Base-by-base conservation (phyloP, 257 asterid species). In the Scutellaria barbata region DNA sequence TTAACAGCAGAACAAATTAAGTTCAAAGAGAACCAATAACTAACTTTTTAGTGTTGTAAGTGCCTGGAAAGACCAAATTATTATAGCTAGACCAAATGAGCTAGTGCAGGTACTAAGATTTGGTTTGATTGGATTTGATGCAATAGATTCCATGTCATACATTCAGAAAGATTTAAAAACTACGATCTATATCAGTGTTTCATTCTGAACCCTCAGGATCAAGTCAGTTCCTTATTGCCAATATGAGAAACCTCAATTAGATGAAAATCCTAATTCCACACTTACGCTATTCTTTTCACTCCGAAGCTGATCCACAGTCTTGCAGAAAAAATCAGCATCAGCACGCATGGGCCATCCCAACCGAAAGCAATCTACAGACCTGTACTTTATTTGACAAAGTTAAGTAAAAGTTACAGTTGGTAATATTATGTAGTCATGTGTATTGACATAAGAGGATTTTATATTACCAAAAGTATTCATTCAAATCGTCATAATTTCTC, bases 301-400 rank as follows among this genome's bases (percentile, higher is more conserved):
- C 59, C 30, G 84, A 68, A 45, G 73, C 67, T 65, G 79, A 66
- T 80, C 88, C 33, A 71, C 72, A 0, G 92, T 84, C 73, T 69
- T 84, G 76, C 96, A 89, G 78, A 94, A 94, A 82, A 89, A 94
- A 82, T 94, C 96, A 81, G 97, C 97, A 84, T 94, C 96, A 65
- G 97, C 96, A 3, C 99, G 99, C 99, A 94, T 94, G 55, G 99
- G 99, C 99, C 99, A 94, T 62, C 99, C 97, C 79, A 94, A 79
- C 25, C 97, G 95, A 76, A 94, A 94, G 84, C 99, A 94, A 84
- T 94, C 99, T 57, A 84, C 97, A 7, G 99, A 89, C 99, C 98
- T 94, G 79, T 20, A 20, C 54, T 66, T 50, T 63, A 65, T 13
- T 13, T 8, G 39, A 43, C 42, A 71, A 25, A 63, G 6, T 25